Conservation (phyloP, 495 filamentous ascomycete species). For the Monascus purpureus region DNA sequence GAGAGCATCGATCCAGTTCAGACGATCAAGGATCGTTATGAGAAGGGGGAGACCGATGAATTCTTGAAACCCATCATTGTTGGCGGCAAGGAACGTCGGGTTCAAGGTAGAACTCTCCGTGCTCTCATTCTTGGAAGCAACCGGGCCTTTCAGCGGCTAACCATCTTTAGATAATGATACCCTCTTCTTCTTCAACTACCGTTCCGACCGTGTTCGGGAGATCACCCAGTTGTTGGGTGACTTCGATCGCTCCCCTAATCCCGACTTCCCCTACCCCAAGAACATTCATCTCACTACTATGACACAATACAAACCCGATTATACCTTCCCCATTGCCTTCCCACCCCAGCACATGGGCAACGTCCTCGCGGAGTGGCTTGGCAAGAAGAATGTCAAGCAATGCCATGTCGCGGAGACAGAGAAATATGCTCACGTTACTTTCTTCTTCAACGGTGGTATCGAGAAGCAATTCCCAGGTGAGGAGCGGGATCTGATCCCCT, state of each 20-base stretch:
- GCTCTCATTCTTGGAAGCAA: too few species aligned
- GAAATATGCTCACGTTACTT: slow-evolving; percentile 98
- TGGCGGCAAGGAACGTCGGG: slow-evolving; percentile 65
- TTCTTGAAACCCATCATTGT: slow-evolving; percentile 97
- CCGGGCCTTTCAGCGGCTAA: too few species aligned
- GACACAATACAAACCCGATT: slow-evolving; percentile 97
- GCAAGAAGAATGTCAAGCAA: slow-evolving; percentile 75
- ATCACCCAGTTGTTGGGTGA: slow-evolving; percentile 88
- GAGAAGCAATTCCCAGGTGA: slow-evolving; percentile 93
- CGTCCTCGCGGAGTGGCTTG: slow-evolving; percentile 88
- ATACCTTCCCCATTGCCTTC: slow-evolving; percentile 87
- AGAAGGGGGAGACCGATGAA: slow-evolving; percentile 81
- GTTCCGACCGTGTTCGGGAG: slow-evolving; percentile 93
- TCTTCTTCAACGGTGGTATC: slow-evolving; percentile 98
- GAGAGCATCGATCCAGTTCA: slow-evolving; percentile 68
- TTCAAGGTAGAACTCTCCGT: slow-evolving; percentile 49
- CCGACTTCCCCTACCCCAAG: slow-evolving; percentile 91
- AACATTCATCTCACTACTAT: slow-evolving; percentile 86
- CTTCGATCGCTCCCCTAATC: slow-evolving; percentile 75
- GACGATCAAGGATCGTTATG: slow-evolving; percentile 78
- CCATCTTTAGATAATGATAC: slow-evolving; percentile 91
- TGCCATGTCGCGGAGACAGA: slow-evolving; percentile 97
- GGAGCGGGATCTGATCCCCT: slow-evolving; percentile 62
- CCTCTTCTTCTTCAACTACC: slow-evolving; percentile 99
- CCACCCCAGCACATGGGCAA: slow-evolving; percentile 91